Conservation (phyloP, 805 yeast species). For the Zygosaccharomyces siamensis region DNA sequence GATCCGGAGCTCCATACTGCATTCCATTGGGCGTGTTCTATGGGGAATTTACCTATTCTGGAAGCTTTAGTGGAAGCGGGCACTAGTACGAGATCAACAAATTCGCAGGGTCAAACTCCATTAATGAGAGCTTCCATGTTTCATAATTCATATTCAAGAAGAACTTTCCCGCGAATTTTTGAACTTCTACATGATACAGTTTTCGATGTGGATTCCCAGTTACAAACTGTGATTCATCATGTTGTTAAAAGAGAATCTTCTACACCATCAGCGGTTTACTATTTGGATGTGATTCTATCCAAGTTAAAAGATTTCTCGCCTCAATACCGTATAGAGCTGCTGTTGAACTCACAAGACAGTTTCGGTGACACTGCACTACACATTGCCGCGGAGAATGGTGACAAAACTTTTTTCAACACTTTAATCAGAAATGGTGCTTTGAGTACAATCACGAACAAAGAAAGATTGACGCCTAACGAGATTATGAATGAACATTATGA, state of each 20-base stretch:
- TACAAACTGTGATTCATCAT: slow-evolving; percentile 81
- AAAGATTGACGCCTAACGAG: slow-evolving; percentile 28
- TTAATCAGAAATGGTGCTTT: slow-evolving; percentile 29
- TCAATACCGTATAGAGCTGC: slow-evolving; percentile 54
- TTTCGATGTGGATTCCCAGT: slow-evolving; percentile 68
- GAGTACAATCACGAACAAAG: slow-evolving; percentile 45
- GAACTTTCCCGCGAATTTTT: slow-evolving; percentile 73
- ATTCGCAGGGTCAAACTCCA: slow-evolving; percentile 80
- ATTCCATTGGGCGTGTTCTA: slow-evolving; percentile 96
- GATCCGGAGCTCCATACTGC: slow-evolving; percentile 95
- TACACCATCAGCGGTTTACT: slow-evolving; percentile 76
- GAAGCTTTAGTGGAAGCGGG: slow-evolving; percentile 73
- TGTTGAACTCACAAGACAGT: slow-evolving; percentile 58
- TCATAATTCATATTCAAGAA: slow-evolving; percentile 78
- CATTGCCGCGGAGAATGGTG: slow-evolving; percentile 71
- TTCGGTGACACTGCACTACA: slow-evolving; percentile 92
- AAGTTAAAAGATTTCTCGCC: slow-evolving; percentile 65
- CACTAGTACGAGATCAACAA: slow-evolving; percentile 53
- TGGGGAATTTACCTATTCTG: slow-evolving; percentile 77
- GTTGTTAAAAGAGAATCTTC: slow-evolving; percentile 68
- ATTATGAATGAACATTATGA: slow-evolving; percentile 38
- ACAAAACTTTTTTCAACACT: slow-evolving; percentile 38
- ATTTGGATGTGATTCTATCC: slow-evolving; percentile 68
- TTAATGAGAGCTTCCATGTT: slow-evolving; percentile 78
- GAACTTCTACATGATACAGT: slow-evolving; percentile 72